Base-by-base conservation (phyloP, 140 eudicot genomes). In the Artemisia princeps region DNA sequence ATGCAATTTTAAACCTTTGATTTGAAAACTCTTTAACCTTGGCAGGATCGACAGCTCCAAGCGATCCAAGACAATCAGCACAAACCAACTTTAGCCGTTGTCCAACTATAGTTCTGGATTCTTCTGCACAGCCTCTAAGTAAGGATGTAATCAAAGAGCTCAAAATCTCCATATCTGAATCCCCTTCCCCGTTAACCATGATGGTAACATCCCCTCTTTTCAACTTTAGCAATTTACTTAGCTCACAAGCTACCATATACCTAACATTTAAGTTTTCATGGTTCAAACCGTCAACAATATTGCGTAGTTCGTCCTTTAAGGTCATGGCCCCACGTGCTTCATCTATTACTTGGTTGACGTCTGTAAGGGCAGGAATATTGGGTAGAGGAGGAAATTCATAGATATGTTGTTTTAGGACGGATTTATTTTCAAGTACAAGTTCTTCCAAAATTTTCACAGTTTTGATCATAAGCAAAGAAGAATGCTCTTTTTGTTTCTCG, bases 41-140 rank as follows among this genome's bases (percentile, higher is more conserved):
- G 55, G 99, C 96, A 55, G 99, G 99, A 83, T 94, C 99, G 64
- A 94, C 85, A 15, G 97, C 99, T 67, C 99, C 99, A 73, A 94
- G 81, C 12, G 78, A 84, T 69, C 99, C 96, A 48, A 94, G 85
- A 78, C 96, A 94, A 70, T 94, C 96, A 64, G 99, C 99, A 88
- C 94, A 94, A 5, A 84, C 84, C 78, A 94, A 68, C 73, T 86
- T 94, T 62, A 94, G 65, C 73, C 99, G 79, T 65, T 88, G 96
- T 63, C 99, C 99, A 81, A 94, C 99, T 60, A 67, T 51, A 71
- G 90, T 82, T 74, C 99, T 86, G 57, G 99, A 94, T 78, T 94
- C 96, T 78, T 94, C 99, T 13, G 99, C 96, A 67, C 96, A 94
- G 22, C 99, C 99, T 80, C 86, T 84, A 51, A 94, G 88, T 68